A percentile compares a stretch with the other conserved stretches of the same genome.
Evolutionary conservation across 1,139 yeast species (phyloP).

Genomic region (Scheffersomyces titani): DNA sequence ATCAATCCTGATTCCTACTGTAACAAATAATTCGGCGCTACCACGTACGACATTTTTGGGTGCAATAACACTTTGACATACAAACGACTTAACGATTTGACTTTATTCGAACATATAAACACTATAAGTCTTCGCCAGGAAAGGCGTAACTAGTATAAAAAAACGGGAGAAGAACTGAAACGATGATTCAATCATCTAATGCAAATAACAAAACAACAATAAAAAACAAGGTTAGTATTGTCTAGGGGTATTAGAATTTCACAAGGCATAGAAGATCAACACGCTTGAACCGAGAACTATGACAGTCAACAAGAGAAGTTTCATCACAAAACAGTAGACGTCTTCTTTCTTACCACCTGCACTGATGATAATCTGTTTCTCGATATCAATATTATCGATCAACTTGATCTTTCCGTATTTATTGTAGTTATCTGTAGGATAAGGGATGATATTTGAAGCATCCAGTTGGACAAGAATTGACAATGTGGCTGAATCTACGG

Average conservation of each 20-base stretch:
- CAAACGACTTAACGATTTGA: not conserved
- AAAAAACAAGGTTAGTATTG: not conserved
- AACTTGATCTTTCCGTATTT: conserved; percentile 16
- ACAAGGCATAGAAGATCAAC: conserved; percentile 40
- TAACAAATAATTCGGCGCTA: not conserved
- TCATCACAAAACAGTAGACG: conserved; percentile 33
- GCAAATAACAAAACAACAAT: not conserved
- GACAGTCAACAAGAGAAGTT: conserved; percentile 28
- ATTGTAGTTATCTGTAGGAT: not conserved
- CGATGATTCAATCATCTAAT: not conserved
- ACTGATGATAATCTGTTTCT: conserved; percentile 38
- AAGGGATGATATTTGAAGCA: conserved; percentile 6
- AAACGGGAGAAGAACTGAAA: not conserved
- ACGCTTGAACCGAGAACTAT: conserved; percentile 38
- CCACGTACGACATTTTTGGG: not conserved
- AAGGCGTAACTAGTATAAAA: not conserved
- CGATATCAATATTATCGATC: conserved; percentile 36
- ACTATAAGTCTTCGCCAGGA: not conserved
- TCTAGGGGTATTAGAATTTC: conserved; percentile 1
- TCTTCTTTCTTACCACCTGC: conserved; percentile 43
- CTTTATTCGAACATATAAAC: not conserved
- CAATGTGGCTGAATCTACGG: conserved; percentile 14
- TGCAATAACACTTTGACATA: not conserved
- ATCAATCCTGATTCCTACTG: not conserved
- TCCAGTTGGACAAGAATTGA: conserved; percentile 15